phyloP scores from a whole-genome alignment of 768 basidiomycete genomes.

The Boletus vinaceobasis region DNA sequence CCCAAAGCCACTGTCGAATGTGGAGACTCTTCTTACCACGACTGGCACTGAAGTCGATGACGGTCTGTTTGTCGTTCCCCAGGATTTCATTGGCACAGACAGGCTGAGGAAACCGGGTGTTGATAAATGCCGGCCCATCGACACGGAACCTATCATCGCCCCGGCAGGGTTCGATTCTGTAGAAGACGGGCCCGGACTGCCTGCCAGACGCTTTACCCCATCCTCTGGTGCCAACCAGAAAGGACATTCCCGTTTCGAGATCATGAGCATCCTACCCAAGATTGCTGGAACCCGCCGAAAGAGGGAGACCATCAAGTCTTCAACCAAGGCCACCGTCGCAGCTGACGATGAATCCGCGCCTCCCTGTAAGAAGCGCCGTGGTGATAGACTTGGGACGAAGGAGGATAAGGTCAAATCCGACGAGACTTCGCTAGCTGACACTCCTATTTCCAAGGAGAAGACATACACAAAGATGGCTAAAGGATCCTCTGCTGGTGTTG shows the following conservation, averaged over 20 bases:
- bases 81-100: background rate
- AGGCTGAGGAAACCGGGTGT: background rate
- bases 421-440: background rate
- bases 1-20: background rate
- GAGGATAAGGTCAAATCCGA: background rate
- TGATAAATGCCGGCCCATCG: background rate
- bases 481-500: constrained; percentile 28
- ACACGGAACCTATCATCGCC: background rate
- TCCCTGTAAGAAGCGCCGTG: constrained; percentile 21
- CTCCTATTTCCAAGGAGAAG: constrained; percentile 19
- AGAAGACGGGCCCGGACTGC: background rate
- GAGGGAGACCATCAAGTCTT: constrained; percentile 13
- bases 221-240: background rate
- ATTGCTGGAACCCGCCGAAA: constrained; percentile 28
- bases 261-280: constrained; percentile 3
- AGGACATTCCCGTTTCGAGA: background rate
- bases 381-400: background rate
- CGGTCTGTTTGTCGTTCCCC: background rate
- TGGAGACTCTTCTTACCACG: background rate
- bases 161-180: background rate
- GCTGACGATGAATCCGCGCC: constrained; percentile 12
- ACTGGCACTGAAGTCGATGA: background rate
- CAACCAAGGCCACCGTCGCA: constrained; percentile 4
- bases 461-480: constrained; percentile 35
- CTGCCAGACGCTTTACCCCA: background rate